Evolutionary conservation across 2,329 filamentous ascomycete genomes (phyloP), one percentile per base, ranked within the genome.

Genomic region (Fusarium duplospermum): DNA sequence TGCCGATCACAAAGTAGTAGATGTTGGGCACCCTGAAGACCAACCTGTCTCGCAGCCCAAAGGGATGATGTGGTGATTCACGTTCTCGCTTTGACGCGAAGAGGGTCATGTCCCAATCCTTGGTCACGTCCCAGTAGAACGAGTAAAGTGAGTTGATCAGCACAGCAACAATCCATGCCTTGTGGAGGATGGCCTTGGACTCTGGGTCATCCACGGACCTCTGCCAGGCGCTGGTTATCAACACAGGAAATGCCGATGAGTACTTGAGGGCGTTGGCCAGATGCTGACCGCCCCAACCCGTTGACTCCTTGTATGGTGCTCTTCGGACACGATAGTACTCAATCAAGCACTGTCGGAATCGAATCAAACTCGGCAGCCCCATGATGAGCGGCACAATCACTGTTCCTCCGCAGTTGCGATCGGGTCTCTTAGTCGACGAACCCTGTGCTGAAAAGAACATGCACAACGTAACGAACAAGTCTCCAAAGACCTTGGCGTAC

Each of bases 101-200:
- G 16, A 98, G 87, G 0, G 93, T 94, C 71, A 99, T 87, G 80
- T 98, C 96, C 96, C 96, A 99, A 86, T 99, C 96, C 85, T 95
- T 96, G 64, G 94, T 89, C 33, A 98, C 91, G 79, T 99, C 96
- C 96, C 96, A 99, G 87, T 96, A 99, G 86, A 98, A 98, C n/a
- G 93, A 95, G 84, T 98, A 99, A 52, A 93, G 86, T 16, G 94
- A 97, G 82, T 99, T 98, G 77, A 96, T 80, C 36, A 94, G 85
- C 33, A 94, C 93, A 50, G 93, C 93, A 38, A 89, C 83, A 33
- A 97, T 85, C 92, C 94, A 96, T 57, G 86, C 84, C 45, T 85
- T 86, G 81, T 90, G 88, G 66, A 89, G 80, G 1, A 81, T 78
- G 4, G 84, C 81, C 70, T 83, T 82, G 6, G 85, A 82, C 38